These are phyloP conservation scores for Krasilnikovozyma curviuscula DNA, from an alignment of 768 basidiomycete species.

Conservation along the genomic window DNA sequence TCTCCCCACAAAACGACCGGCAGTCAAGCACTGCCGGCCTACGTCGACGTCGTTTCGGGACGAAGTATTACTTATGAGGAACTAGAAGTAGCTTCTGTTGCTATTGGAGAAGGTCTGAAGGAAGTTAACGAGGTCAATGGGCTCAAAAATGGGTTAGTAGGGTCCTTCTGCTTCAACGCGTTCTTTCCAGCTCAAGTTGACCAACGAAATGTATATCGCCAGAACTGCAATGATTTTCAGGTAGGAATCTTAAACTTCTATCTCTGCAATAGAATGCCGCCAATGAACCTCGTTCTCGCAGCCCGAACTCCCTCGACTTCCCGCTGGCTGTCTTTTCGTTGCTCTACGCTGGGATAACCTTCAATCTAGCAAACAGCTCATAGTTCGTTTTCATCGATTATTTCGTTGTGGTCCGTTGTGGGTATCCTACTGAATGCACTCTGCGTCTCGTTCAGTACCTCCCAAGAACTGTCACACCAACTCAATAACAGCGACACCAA, in stretches of 20 bases:
- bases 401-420: too few species aligned
- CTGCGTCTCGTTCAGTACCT: not conserved
- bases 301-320: not conserved
- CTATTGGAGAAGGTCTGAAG: too few species aligned
- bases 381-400: not conserved
- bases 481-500: not conserved
- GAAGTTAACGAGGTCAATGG: too few species aligned
- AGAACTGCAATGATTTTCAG: not conserved
- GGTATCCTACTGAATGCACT: too few species aligned
- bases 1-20: too few species aligned
- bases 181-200: not conserved
- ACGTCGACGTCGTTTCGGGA: too few species aligned
- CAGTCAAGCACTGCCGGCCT: too few species aligned
- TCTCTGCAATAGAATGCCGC: not conserved
- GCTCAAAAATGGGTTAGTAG: not conserved
- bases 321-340: not conserved
- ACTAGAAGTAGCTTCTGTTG: too few species aligned
- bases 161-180: not conserved
- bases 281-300: not conserved
- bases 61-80: too few species aligned
- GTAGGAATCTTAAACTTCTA: not conserved
- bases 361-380: not conserved
- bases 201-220: too few species aligned
- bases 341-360: not conserved
- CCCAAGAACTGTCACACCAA: constrained; percentile 2